Percentiles rank a stretch among this genome's conserved stretches.
phyloP scores from a whole-genome alignment of 2,329 filamentous ascomycete genomes.

The Corinectria fuckeliana region DNA sequence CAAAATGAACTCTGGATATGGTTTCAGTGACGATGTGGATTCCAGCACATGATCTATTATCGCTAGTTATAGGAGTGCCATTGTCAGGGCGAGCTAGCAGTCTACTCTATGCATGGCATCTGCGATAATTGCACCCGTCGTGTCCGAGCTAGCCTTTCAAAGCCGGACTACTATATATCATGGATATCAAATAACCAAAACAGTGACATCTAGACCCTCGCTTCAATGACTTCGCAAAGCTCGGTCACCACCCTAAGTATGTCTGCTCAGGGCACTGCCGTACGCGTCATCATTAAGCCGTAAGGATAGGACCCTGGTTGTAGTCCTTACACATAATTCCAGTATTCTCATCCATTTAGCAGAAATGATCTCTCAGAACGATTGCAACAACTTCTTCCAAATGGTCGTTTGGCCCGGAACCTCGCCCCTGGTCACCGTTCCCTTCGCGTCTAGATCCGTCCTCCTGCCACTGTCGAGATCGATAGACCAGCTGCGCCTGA shows the following conservation, averaged over 20 bases:
- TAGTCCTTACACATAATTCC: neutral
- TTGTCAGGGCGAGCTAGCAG: too few relatives aligned
- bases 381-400: conserved; percentile 54
- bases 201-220: neutral
- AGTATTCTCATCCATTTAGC: neutral
- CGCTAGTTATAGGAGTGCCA: too few relatives aligned
- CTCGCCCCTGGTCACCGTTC: conserved; percentile 40
- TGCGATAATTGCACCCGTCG: neutral
- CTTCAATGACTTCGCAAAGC: neutral
- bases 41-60: neutral
- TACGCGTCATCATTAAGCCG: neutral
- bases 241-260: neutral
- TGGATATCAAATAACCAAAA: neutral
- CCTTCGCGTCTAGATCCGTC: conserved; percentile 58
- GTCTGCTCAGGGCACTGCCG: neutral
- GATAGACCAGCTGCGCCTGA: conserved; percentile 58
- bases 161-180: neutral
- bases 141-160: neutral
- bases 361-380: conserved; percentile 42
- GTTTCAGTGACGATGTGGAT: neutral
- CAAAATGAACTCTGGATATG: neutral
- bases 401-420: conserved; percentile 41
- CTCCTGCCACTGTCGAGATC: conserved; percentile 64
- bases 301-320: neutral
- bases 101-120: neutral